These are phyloP conservation scores for Aspergillus jensenii DNA, from an alignment of 2,329 filamentous ascomycete genomes.

Conservation along the genomic window DNA sequence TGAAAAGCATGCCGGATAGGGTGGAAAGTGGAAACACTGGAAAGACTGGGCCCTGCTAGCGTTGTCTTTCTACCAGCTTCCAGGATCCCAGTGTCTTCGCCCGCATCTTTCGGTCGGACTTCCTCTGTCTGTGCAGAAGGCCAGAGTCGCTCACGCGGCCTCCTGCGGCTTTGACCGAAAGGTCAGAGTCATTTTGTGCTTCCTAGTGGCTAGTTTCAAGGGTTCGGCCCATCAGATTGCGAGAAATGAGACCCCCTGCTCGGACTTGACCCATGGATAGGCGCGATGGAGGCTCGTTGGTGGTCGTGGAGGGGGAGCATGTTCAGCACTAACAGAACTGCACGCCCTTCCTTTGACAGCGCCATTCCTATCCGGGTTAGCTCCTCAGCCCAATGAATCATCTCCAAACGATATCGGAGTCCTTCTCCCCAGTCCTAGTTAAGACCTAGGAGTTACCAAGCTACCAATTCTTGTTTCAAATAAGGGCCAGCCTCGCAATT, in stretches of 20 bases:
- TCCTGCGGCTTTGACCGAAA: neutral
- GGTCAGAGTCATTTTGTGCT: neutral
- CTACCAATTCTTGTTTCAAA: neutral
- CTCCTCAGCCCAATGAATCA: constrained; percentile 15
- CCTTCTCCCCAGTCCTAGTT: neutral
- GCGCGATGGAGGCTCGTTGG: constrained; percentile 3
- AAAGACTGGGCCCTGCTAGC: constrained; percentile 13
- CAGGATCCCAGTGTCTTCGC: neutral
- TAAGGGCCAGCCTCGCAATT: neutral
- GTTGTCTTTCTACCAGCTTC: constrained; percentile 15
- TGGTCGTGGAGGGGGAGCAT: neutral
- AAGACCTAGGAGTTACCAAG: neutral
- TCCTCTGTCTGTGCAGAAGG: neutral
- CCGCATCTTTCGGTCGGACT: neutral
- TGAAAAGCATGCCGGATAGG: constrained; percentile 18
- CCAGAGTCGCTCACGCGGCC: neutral
- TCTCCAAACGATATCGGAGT: constrained; percentile 11
- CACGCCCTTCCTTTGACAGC: constrained; percentile 34
- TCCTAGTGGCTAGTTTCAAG: neutral
- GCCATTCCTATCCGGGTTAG: constrained; percentile 24
- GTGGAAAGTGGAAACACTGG: neutral
- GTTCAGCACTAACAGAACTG: constrained; percentile 11
- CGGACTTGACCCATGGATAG: constrained; percentile 3
- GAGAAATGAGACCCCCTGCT: neutral
- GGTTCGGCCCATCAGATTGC: constrained; percentile 4